These are phyloP conservation scores for Pythium grandisporangium DNA, from an alignment of 352 stramenopile species.

Conservation along the genomic window DNA sequence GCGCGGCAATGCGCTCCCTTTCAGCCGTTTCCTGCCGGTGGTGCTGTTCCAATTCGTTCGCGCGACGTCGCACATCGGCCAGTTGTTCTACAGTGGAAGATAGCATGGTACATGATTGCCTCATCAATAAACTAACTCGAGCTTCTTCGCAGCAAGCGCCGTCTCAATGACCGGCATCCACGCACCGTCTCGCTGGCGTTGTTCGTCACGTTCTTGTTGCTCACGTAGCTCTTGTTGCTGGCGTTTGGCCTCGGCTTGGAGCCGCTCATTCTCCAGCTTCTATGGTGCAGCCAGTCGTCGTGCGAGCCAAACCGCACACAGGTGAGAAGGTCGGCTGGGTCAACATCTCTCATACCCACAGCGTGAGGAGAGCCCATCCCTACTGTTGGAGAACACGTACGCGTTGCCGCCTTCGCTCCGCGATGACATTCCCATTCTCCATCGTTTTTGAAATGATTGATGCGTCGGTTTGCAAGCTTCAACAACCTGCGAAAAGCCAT, in stretches of 20 bases:
- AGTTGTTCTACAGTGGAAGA: slow-evolving; percentile 18
- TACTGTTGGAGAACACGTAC: slow-evolving; percentile 5
- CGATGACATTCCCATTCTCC: slow-evolving; percentile 10
- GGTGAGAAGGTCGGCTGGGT: too few relatives aligned
- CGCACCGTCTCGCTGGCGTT: slow-evolving; percentile 39
- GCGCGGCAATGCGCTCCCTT: slow-evolving; percentile 21
- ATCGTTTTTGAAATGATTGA: neutral
- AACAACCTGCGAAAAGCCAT: too few relatives aligned
- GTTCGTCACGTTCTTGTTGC: slow-evolving; percentile 29
- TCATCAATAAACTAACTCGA: too few relatives aligned
- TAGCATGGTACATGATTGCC: neutral
- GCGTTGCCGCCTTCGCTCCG: slow-evolving; percentile 17
- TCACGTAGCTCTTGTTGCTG: slow-evolving; percentile 30
- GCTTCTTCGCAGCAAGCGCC: neutral
- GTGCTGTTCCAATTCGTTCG: slow-evolving; percentile 22
- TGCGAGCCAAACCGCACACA: too few relatives aligned
- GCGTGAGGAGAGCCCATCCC: too few relatives aligned
- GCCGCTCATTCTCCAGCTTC: slow-evolving; percentile 66
- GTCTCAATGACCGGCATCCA: neutral
- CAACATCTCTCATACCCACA: too few relatives aligned
- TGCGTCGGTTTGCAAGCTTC: too few relatives aligned
- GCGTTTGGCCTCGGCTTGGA: slow-evolving; percentile 41
- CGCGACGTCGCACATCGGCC: slow-evolving; percentile 19
- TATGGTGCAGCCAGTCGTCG: too few relatives aligned
- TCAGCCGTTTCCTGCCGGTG: slow-evolving; percentile 17